These are phyloP conservation scores for Leccinum obscurum DNA, from an alignment of 768 basidiomycete genomes.

Conservation along the genomic window DNA sequence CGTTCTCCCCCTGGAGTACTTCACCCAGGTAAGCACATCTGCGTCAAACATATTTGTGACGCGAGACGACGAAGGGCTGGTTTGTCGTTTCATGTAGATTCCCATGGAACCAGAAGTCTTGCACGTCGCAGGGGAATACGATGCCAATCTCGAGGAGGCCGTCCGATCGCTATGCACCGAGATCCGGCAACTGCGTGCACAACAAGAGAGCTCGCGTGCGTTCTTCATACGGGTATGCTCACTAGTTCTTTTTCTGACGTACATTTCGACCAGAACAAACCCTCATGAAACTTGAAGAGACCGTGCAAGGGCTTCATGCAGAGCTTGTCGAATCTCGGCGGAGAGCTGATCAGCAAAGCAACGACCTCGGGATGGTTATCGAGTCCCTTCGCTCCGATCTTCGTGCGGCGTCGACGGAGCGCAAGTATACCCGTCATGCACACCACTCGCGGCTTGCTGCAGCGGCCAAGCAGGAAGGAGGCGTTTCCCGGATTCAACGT, in stretches of 20 bases:
- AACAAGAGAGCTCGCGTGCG: conserved; percentile 9
- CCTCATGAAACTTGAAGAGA: conserved; percentile 2
- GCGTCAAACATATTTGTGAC: neutral
- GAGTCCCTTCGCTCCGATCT: conserved; percentile 7
- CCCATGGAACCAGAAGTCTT: neutral
- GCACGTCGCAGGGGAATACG: neutral
- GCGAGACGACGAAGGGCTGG: neutral
- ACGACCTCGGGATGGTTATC: neutral
- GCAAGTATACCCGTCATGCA: too few relatives aligned
- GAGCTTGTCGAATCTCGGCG: neutral
- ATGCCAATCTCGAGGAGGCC: neutral
- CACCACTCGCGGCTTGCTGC: neutral
- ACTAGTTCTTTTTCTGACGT: neutral
- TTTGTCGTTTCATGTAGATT: neutral
- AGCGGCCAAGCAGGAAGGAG: neutral
- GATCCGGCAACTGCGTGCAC: conserved; percentile 2
- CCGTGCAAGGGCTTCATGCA: conserved; percentile 1
- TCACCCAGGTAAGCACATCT: neutral
- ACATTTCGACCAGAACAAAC: conserved; percentile 3
- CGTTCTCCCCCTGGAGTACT: conserved; percentile 4
- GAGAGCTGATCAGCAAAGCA: neutral
- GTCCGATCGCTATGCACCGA: conserved; percentile 2
- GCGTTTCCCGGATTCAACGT: neutral
- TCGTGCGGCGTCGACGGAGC: neutral
- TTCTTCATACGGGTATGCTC: neutral